Evolutionary conservation across 2,329 filamentous ascomycete genomes (phyloP).

Genomic region (Neospermospora avenae): DNA sequence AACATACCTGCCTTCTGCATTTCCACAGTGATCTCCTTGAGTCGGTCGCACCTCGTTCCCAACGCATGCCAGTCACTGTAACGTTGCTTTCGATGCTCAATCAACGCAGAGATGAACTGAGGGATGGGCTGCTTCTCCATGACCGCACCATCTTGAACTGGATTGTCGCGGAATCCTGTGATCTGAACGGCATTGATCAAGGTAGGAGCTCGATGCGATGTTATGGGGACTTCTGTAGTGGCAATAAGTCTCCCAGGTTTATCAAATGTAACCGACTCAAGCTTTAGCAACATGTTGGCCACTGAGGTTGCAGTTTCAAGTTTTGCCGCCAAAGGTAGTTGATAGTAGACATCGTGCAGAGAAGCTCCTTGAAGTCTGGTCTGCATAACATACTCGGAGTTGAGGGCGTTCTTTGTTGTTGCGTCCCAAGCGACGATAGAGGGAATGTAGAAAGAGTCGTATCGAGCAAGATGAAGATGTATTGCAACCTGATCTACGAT

Average conservation of each 20-base stretch:
- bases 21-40: conserved; percentile 7
- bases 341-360: conserved; percentile 7
- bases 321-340: conserved; percentile 15
- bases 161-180: conserved; percentile 4
- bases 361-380: conserved; percentile 11
- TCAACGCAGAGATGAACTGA: background rate
- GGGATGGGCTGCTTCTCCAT: conserved; percentile 4
- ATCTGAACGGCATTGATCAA: background rate
- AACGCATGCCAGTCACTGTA: background rate
- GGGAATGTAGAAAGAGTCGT: conserved; percentile 6
- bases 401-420: conserved; percentile 19
- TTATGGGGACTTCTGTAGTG: background rate
- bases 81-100: conserved; percentile 3
- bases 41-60: background rate
- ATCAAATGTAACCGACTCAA: conserved; percentile 6
- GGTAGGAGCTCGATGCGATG: background rate
- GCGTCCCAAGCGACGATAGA: conserved; percentile 16
- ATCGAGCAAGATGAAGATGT: conserved; percentile 7
- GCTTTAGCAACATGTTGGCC: conserved; percentile 13
- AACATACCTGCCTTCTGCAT: conserved; percentile 19
- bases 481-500: conserved; percentile 20
- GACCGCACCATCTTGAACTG: background rate
- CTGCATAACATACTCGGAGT: conserved; percentile 17
- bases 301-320: conserved; percentile 14
- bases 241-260: conserved; percentile 11